These are phyloP conservation scores for Ustanciosporium gigantosporum DNA, from an alignment of 1,284 basidiomycete species.

Conservation along the genomic window DNA sequence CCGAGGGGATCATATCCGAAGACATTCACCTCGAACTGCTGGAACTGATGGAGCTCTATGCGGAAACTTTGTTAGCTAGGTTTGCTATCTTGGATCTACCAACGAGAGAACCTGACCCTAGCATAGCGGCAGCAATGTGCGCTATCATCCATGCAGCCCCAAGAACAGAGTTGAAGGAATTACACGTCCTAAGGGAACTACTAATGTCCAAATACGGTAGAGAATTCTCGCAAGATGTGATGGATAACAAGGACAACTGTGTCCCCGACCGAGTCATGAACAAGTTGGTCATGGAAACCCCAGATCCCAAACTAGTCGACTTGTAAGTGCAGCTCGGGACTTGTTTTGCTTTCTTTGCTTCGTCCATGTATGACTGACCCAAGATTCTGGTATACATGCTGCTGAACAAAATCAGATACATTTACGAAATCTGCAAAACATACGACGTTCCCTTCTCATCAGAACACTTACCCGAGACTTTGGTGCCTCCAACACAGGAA, in stretches of 20 bases:
- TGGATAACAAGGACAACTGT: conserved; percentile 79
- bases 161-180: conserved; percentile 73
- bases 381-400: too few species aligned
- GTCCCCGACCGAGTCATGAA: conserved; percentile 76
- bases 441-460: conserved; percentile 47
- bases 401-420: too few species aligned
- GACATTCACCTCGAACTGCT: conserved; percentile 67
- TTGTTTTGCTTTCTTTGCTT: conserved; percentile 1
- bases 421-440: conserved; percentile 48
- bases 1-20: conserved; percentile 80
- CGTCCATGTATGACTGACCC: too few species aligned
- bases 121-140: conserved; percentile 72
- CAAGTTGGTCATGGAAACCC: conserved; percentile 74
- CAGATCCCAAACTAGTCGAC: conserved; percentile 76
- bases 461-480: conserved; percentile 21
- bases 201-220: conserved; percentile 91
- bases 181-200: conserved; percentile 86
- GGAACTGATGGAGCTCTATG: conserved; percentile 90
- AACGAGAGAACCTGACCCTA: conserved; percentile 78
- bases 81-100: conserved; percentile 86
- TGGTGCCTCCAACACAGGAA: not conserved
- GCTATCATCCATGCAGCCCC: conserved; percentile 88
- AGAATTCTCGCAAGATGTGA: conserved; percentile 76
- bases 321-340: conserved; percentile 60
- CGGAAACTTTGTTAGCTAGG: conserved; percentile 85